A percentile compares a stretch with the other conserved stretches of the same genome.
phyloP scores from a whole-genome alignment of 2,329 filamentous ascomycete species.

The Boeremia lycopersici region DNA sequence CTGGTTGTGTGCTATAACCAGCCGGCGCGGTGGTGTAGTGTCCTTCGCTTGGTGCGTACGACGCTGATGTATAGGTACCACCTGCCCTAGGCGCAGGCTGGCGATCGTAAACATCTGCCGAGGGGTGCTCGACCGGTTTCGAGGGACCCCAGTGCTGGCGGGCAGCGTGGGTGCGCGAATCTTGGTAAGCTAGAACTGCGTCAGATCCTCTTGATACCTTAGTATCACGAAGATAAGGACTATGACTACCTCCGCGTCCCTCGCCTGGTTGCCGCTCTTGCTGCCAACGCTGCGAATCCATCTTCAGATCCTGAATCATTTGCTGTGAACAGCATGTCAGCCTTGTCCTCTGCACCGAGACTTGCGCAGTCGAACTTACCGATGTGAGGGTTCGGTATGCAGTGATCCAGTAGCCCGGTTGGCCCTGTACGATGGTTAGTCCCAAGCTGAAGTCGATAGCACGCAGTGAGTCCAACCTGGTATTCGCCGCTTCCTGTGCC shows the following conservation, averaged over 20 bases:
- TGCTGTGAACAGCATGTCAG: conserved; percentile 43
- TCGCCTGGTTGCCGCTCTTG: conserved; percentile 42
- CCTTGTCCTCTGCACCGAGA: neutral
- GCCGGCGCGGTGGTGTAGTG: conserved; percentile 43
- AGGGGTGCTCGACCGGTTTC: conserved; percentile 33
- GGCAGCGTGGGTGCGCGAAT: conserved; percentile 51
- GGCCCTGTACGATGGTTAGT: conserved; percentile 44
- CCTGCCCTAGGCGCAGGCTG: conserved; percentile 12
- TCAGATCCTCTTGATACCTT: conserved; percentile 54
- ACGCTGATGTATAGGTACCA: conserved; percentile 8
- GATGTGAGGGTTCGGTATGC: conserved; percentile 58
- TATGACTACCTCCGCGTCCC: conserved; percentile 55
- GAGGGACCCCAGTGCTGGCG: conserved; percentile 50
- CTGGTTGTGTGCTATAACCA: conserved; percentile 32
- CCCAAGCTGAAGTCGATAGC: conserved; percentile 6
- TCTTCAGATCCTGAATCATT: conserved; percentile 57
- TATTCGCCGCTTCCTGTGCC: conserved; percentile 53
- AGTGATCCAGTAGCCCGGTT: conserved; percentile 58
- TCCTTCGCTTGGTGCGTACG: conserved; percentile 30
- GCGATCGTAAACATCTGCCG: conserved; percentile 18
- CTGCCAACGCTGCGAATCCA: conserved; percentile 55
- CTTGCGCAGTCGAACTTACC: conserved; percentile 41
- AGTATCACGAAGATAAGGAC: conserved; percentile 47
- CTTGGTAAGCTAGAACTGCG: conserved; percentile 52
- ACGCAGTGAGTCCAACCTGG: conserved; percentile 46